These are phyloP conservation scores for Leonotis leonurus DNA, from an alignment of 257 asterid genomes.

Conservation along the genomic window DNA sequence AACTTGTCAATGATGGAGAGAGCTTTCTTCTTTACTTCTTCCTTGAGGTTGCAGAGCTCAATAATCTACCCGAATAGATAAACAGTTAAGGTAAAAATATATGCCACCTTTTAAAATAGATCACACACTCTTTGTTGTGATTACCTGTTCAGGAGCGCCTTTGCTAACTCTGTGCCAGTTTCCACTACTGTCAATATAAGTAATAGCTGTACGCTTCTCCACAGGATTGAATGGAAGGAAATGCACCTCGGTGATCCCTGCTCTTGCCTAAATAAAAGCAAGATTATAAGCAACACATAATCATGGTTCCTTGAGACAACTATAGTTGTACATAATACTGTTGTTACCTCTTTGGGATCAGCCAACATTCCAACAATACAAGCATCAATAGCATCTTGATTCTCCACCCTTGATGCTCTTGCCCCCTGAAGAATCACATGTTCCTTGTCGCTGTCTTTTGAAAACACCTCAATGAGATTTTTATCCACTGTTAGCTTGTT, in stretches of 20 bases:
- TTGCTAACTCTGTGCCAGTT: conserved; percentile 66
- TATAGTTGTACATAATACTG: too few relatives aligned
- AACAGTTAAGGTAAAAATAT: neutral
- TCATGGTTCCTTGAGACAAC: too few relatives aligned
- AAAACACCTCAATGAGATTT: conserved; percentile 46
- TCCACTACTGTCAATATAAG: conserved; percentile 45
- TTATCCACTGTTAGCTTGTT: conserved; percentile 73
- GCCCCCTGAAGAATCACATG: conserved; percentile 42
- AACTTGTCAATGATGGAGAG: conserved; percentile 49
- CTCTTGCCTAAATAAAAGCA: conserved; percentile 38
- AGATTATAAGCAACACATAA: neutral
- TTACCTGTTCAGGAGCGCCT: conserved; percentile 73
- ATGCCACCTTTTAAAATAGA: too few relatives aligned
- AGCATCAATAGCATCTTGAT: conserved; percentile 73
- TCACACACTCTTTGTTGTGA: too few relatives aligned
- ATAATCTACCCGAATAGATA: conserved; percentile 21
- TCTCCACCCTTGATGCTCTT: conserved; percentile 67
- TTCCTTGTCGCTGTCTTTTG: conserved; percentile 39
- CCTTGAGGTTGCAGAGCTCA: conserved; percentile 35
- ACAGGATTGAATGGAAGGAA: conserved; percentile 67
- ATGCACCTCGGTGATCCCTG: conserved; percentile 52
- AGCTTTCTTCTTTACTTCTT: conserved; percentile 28
- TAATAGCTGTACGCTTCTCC: conserved; percentile 63
- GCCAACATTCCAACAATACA: conserved; percentile 53
- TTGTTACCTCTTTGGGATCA: conserved; percentile 61